Conservation (phyloP, 1,139 yeast genomes). For the Geotrichum reessii region DNA sequence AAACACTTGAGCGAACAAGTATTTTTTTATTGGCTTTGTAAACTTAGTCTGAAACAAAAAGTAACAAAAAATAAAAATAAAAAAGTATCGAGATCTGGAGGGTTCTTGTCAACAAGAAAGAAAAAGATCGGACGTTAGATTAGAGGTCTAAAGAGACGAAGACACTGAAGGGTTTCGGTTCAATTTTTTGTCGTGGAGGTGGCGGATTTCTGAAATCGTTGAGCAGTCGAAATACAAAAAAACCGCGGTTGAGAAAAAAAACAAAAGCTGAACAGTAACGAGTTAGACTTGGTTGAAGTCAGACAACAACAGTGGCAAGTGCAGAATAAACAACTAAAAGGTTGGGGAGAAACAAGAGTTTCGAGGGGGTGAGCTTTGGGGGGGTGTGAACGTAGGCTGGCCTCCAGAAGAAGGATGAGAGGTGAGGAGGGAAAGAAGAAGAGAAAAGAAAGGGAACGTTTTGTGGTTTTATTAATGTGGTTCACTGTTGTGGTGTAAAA, state of each 20-base stretch:
- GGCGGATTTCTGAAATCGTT: not conserved
- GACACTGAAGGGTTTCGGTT: not conserved
- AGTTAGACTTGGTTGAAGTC: not conserved
- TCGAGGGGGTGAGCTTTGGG: not conserved
- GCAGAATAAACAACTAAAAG: not conserved
- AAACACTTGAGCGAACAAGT: not conserved
- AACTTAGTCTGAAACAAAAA: not conserved
- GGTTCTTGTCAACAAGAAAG: not conserved
- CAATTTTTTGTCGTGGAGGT: not conserved
- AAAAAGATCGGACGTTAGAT: not conserved
- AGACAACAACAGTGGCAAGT: not conserved
- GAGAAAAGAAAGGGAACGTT: not conserved
- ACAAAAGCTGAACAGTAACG: not conserved
- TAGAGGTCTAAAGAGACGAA: not conserved
- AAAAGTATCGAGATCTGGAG: not conserved
- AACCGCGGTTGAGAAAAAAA: not conserved
- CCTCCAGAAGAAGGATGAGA: slow-evolving; percentile 20
- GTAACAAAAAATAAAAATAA: not conserved
- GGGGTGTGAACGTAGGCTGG: slow-evolving; percentile 10
- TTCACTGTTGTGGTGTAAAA: not conserved
- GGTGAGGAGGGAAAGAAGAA: slow-evolving; percentile 15
- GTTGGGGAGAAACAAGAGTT: not conserved
- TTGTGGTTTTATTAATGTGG: not conserved
- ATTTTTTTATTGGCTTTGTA: not conserved
- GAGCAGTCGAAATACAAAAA: not conserved